A percentile compares a stretch with the other conserved stretches of the same genome.
Conservation (phyloP, 1,139 yeast species). For the Yamadazyma songkhlaensis region DNA sequence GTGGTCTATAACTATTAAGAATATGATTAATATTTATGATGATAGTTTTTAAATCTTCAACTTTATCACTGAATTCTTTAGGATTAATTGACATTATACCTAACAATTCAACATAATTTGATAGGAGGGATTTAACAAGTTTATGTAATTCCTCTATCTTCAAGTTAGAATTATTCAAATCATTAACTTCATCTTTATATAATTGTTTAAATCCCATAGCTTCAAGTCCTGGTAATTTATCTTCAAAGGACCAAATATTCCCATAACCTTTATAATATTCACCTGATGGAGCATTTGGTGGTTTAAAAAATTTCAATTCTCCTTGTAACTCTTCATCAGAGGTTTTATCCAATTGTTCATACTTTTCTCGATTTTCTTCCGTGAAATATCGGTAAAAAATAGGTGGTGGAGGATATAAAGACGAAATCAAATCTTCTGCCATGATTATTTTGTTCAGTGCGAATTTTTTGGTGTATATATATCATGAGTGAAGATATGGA, state of each 20-base stretch:
- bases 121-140: constrained; percentile 62
- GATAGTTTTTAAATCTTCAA: constrained; percentile 71
- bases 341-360: constrained; percentile 20
- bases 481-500: constrained; percentile 19
- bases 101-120: constrained; percentile 70
- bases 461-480: constrained; percentile 1
- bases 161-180: constrained; percentile 45
- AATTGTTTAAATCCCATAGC: constrained; percentile 70
- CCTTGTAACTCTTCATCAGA: constrained; percentile 19
- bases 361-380: constrained; percentile 45
- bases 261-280: constrained; percentile 77
- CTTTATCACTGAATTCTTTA: constrained; percentile 57
- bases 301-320: constrained; percentile 53
- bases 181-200: constrained; percentile 45
- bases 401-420: constrained; percentile 88
- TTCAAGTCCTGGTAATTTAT: constrained; percentile 62
- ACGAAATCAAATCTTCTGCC: constrained; percentile 48
- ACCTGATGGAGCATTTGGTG: constrained; percentile 63
- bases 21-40: constrained; percentile 81
- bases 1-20: constrained; percentile 82
- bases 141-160: constrained; percentile 68
- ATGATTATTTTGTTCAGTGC: constrained; percentile 5
- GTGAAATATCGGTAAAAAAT: constrained; percentile 70
- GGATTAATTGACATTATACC: constrained; percentile 75
- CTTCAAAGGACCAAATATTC: constrained; percentile 74